A percentile compares a stretch with the other conserved stretches of the same genome.
Conservation (phyloP, 1,139 yeast species). For the Meyerozyma athensensis region DNA sequence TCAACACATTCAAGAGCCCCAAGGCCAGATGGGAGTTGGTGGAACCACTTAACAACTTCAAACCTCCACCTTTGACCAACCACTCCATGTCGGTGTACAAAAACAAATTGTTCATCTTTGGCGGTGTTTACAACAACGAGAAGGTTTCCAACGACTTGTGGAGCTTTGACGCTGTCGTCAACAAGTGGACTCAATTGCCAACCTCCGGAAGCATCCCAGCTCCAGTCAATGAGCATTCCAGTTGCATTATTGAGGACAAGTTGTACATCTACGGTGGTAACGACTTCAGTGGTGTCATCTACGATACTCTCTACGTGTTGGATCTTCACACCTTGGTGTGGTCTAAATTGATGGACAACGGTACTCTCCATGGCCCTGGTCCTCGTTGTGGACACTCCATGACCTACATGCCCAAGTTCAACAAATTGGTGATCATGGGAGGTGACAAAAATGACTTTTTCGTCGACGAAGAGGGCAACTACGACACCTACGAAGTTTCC, state of each 20-base stretch:
- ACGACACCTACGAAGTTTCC: conserved; percentile 46
- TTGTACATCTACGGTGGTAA: conserved; percentile 92
- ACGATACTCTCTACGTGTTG: conserved; percentile 68
- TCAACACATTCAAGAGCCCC: conserved; percentile 81
- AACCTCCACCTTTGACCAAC: conserved; percentile 90
- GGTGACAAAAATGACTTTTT: conserved; percentile 74
- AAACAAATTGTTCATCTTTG: conserved; percentile 75
- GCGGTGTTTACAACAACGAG: conserved; percentile 87
- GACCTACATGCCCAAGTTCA: conserved; percentile 60
- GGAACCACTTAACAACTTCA: conserved; percentile 47
- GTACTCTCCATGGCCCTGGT: conserved; percentile 54
- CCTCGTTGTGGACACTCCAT: conserved; percentile 94
- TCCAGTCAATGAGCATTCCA: conserved; percentile 90
- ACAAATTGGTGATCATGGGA: conserved; percentile 82
- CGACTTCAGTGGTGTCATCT: conserved; percentile 66
- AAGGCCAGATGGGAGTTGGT: conserved; percentile 81
- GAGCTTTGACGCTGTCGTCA: conserved; percentile 67
- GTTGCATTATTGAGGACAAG: conserved; percentile 72
- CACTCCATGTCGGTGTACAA: conserved; percentile 84
- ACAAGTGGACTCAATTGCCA: conserved; percentile 58
- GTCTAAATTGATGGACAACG: conserved; percentile 53
- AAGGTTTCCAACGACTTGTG: conserved; percentile 75
- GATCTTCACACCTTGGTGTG: conserved; percentile 70
- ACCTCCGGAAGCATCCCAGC: conserved; percentile 65
- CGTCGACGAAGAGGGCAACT: conserved; percentile 30